Base-by-base conservation (phyloP, 352 stramenopile species). In the Phytopythium mirpurense region DNA sequence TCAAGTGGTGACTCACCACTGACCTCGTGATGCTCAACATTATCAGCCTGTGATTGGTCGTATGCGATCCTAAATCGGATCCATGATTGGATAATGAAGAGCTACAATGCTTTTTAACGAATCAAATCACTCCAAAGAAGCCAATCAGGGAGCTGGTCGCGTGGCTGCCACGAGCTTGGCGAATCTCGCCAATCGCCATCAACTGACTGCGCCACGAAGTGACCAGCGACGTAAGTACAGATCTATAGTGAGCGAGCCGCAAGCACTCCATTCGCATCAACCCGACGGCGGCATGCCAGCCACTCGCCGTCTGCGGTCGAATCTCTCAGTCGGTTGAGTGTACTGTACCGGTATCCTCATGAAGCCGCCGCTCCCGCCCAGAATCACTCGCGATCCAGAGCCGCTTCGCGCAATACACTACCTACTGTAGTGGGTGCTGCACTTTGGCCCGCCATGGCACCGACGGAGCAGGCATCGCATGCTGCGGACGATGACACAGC, bases 101-200 rank as follows among this genome's bases (percentile, higher is more conserved):
- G 11, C 5, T 21, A 0, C 23, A 12, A 7, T 12, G 12, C 15
- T 5, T 48, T 21, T 48, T 16, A n/a, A 19, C 42, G 16, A 48
- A 48, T 48, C 23, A 32, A 19, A 9, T 21, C 14, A 11, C 40
- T 19, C 14, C 1, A 16, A 46, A 46, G 10, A 12, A 29, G 21
- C 40, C 40, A 46, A 46, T 46, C 40, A 15, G 9, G 11, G 21
- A 18, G 42, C 42, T 19, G 24, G 24, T 34, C 42, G 42, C 42
- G 42, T 48, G 42, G 19, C 42, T 2, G 23, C 5, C 42, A 48
- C 42, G 42, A 5, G 19, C 23, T 23, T 32, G 23, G 5, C 0
- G 5, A 9, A 48, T 48, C 24, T 48, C 42, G 42, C 42, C 42
- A 48, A 48, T 48, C 42, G 42, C 23, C 42, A 19, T 23, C 23